Conservation (phyloP, 2,329 filamentous ascomycete species). For the Mycosphaerelloides madeirae region DNA sequence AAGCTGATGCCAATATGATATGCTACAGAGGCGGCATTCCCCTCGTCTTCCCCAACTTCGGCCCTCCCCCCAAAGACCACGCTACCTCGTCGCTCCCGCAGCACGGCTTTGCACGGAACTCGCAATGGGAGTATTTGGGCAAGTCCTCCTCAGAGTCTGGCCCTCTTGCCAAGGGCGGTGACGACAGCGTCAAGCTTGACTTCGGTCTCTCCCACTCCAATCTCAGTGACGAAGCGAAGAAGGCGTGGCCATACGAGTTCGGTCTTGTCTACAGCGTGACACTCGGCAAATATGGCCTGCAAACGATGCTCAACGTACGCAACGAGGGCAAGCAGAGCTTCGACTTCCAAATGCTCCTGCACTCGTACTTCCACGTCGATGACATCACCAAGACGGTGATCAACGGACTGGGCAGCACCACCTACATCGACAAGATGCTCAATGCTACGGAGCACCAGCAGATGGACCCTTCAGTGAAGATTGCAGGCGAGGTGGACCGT, state of each 20-base stretch:
- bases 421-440: slow-evolving; percentile 77
- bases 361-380: slow-evolving; percentile 77
- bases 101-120: slow-evolving; percentile 90
- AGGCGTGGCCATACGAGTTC: slow-evolving; percentile 81
- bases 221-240: slow-evolving; percentile 62
- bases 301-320: slow-evolving; percentile 77
- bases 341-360: slow-evolving; percentile 86
- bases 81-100: slow-evolving; percentile 78
- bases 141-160: slow-evolving; percentile 67
- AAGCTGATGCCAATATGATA: no score
- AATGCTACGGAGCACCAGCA: slow-evolving; percentile 61
- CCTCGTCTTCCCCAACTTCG: slow-evolving; percentile 91
- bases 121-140: slow-evolving; percentile 88
- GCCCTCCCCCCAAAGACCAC: slow-evolving; percentile 61
- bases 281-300: slow-evolving; percentile 66
- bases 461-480: slow-evolving; percentile 59
- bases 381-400: slow-evolving; percentile 72
- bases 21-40: slow-evolving; percentile 67
- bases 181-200: slow-evolving; percentile 83
- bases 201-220: slow-evolving; percentile 78
- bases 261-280: slow-evolving; percentile 91
- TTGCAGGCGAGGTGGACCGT: slow-evolving; percentile 78
- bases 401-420: slow-evolving; percentile 68
- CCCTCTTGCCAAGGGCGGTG: slow-evolving; percentile 40
- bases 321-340: slow-evolving; percentile 80